A percentile compares a stretch with the other conserved stretches of the same genome.
These are phyloP conservation scores for Colletotrichum sansevieriae DNA, from an alignment of 2,329 filamentous ascomycete species.

Conservation along the genomic window DNA sequence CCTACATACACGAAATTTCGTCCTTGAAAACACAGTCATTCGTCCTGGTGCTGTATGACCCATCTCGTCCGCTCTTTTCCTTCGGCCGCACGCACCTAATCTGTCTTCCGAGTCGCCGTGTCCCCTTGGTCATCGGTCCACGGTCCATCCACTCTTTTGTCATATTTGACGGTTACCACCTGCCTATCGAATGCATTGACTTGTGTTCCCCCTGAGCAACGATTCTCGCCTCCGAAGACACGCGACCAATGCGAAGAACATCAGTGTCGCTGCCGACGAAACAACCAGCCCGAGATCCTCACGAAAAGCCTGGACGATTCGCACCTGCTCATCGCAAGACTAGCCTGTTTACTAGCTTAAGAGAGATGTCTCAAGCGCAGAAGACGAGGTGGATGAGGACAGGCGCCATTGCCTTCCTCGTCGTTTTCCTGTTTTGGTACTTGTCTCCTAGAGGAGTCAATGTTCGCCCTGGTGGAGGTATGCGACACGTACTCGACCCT, in stretches of 20 bases:
- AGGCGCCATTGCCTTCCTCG: constrained; percentile 69
- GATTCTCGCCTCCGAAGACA: constrained; percentile 23
- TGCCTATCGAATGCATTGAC: constrained; percentile 41
- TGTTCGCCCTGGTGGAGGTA: constrained; percentile 62
- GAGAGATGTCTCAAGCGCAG: constrained; percentile 71
- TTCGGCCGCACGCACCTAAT: constrained; percentile 38
- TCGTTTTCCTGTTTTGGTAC: constrained; percentile 74
- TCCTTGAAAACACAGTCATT: constrained; percentile 13
- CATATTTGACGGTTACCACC: constrained; percentile 24
- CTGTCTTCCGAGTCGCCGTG: constrained; percentile 29
- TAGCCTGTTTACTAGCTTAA: constrained; percentile 61
- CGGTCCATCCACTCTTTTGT: constrained; percentile 40
- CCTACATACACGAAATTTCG: constrained; percentile 37
- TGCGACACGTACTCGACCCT: constrained; percentile 37
- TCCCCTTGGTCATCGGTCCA: constrained; percentile 25
- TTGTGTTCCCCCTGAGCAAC: constrained; percentile 38
- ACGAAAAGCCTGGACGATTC: constrained; percentile 76
- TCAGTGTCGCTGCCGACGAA: constrained; percentile 74
- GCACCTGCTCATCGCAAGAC: constrained; percentile 59
- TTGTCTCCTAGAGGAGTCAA: constrained; percentile 71
- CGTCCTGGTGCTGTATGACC: constrained; percentile 17
- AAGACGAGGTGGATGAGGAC: constrained; percentile 76
- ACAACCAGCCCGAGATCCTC: constrained; percentile 70
- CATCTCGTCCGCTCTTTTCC: constrained; percentile 35
- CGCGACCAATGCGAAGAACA: constrained; percentile 70